These are phyloP conservation scores for Fusarium xylarioides DNA, from an alignment of 2,329 filamentous ascomycete genomes.

Conservation along the genomic window DNA sequence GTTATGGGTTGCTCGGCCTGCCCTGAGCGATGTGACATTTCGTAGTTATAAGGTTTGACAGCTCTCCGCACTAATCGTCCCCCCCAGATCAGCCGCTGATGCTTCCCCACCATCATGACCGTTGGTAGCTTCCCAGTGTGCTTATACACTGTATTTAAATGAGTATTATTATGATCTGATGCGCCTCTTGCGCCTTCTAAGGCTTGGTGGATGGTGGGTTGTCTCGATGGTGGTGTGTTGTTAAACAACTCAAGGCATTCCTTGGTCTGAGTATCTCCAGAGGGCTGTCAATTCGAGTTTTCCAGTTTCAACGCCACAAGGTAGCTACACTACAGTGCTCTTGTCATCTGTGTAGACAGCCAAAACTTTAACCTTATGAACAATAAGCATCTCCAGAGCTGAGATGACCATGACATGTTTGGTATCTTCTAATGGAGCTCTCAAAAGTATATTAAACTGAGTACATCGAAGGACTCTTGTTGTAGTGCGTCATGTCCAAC, in stretches of 20 bases:
- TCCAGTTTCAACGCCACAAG: too few species aligned
- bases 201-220: background rate
- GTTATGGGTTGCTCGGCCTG: accelerated
- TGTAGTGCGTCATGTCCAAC: background rate
- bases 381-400: accelerated
- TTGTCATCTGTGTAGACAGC: background rate
- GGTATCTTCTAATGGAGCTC: accelerated
- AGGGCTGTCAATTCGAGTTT: accelerated
- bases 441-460: background rate
- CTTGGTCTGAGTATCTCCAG: background rate
- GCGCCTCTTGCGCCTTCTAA: background rate
- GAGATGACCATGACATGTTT: too few species aligned
- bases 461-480: background rate
- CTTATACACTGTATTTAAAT: too few species aligned
- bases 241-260: too few species aligned
- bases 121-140: accelerated
- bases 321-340: accelerated
- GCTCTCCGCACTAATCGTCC: background rate
- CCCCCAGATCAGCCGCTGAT: background rate
- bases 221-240: background rate
- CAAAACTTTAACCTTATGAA: background rate
- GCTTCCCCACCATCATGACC: background rate
- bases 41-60: background rate
- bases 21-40: background rate
- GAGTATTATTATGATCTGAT: background rate